Conservation (phyloP, 768 basidiomycete genomes). For the Lactifluus piperatus region DNA sequence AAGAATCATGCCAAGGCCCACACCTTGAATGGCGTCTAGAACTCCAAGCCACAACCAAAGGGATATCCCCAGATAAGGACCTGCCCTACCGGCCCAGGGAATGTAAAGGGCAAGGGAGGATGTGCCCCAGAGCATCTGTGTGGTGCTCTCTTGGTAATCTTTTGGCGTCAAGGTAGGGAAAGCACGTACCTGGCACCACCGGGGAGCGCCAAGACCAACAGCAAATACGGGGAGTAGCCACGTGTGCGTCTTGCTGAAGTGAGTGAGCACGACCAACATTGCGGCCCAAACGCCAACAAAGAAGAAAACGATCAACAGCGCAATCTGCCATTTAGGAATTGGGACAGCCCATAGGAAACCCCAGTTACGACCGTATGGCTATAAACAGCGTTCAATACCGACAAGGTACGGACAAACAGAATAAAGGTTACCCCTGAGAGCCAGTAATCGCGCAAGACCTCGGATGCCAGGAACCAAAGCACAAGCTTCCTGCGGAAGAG, state of each 20-base stretch:
- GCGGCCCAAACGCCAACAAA: slow-evolving; percentile 83
- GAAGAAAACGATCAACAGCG: slow-evolving; percentile 72
- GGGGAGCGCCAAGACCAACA: slow-evolving; percentile 85
- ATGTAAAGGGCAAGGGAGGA: slow-evolving; percentile 89
- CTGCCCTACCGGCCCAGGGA: slow-evolving; percentile 81
- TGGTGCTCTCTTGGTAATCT: background rate
- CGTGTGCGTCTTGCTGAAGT: slow-evolving; percentile 89
- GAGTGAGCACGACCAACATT: slow-evolving; percentile 65
- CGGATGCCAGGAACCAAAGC: slow-evolving; percentile 90
- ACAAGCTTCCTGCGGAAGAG: slow-evolving; percentile 87
- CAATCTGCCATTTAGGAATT: slow-evolving; percentile 76
- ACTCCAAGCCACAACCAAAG: slow-evolving; percentile 96
- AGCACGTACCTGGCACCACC: slow-evolving; percentile 78
- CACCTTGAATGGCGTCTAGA: slow-evolving; percentile 88
- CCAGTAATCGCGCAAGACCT: slow-evolving; percentile 90
- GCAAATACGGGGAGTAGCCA: slow-evolving; percentile 95
- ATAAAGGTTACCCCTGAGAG: slow-evolving; percentile 56
- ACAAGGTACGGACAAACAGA: background rate
- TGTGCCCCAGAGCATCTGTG: slow-evolving; percentile 87
- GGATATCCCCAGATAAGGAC: slow-evolving; percentile 83
- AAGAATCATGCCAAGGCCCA: slow-evolving; percentile 86
- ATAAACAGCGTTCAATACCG: slow-evolving; percentile 10
- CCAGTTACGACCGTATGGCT: slow-evolving; percentile 95
- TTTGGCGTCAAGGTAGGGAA: background rate
- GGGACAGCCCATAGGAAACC: slow-evolving; percentile 82